Evolutionary conservation across 352 stramenopile species (phyloP).

Genomic region (Pythium aquatile): DNA sequence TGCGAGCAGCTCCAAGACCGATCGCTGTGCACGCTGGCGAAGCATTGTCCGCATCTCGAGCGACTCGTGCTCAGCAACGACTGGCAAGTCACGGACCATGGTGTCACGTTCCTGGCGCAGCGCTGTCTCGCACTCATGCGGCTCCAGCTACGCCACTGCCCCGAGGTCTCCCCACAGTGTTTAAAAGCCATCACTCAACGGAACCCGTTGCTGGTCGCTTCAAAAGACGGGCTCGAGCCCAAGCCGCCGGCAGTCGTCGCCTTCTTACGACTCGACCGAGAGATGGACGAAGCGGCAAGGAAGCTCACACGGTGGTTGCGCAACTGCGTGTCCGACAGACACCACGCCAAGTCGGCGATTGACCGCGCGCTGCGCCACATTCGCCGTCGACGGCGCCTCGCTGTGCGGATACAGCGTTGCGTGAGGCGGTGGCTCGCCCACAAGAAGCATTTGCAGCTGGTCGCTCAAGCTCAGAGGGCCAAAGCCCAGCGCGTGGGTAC

Average conservation of each 20-base stretch:
- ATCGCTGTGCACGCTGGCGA: slow-evolving; percentile 34
- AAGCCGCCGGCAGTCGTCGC: slow-evolving; percentile 48
- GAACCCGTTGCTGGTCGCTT: slow-evolving; percentile 40
- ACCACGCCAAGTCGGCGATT: slow-evolving; percentile 40
- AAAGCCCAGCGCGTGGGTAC: slow-evolving; percentile 27
- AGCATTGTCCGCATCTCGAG: slow-evolving; percentile 43
- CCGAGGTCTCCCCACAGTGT: slow-evolving; percentile 49
- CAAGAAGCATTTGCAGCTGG: slow-evolving; percentile 25
- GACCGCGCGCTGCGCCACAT: slow-evolving; percentile 47
- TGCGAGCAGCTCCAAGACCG: slow-evolving; percentile 69
- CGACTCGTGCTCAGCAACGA: slow-evolving; percentile 63
- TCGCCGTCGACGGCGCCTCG: slow-evolving; percentile 38
- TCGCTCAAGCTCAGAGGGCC: slow-evolving; percentile 29
- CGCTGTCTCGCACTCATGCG: slow-evolving; percentile 34
- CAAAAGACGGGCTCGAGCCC: slow-evolving; percentile 41
- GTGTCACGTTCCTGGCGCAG: slow-evolving; percentile 28
- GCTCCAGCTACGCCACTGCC: slow-evolving; percentile 62
- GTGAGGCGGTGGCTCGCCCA: slow-evolving; percentile 36
- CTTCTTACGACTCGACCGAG: slow-evolving; percentile 39
- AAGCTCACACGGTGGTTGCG: slow-evolving; percentile 52
- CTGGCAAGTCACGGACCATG: slow-evolving; percentile 66
- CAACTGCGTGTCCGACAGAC: slow-evolving; percentile 27
- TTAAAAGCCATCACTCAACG: slow-evolving; percentile 36
- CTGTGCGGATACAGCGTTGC: slow-evolving; percentile 49
- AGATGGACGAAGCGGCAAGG: slow-evolving; percentile 30